Evolutionary conservation across 2,329 filamentous ascomycete species (phyloP), one percentile per base, ranked within the genome.

Genomic region (Endoconidiophora laricicola): DNA sequence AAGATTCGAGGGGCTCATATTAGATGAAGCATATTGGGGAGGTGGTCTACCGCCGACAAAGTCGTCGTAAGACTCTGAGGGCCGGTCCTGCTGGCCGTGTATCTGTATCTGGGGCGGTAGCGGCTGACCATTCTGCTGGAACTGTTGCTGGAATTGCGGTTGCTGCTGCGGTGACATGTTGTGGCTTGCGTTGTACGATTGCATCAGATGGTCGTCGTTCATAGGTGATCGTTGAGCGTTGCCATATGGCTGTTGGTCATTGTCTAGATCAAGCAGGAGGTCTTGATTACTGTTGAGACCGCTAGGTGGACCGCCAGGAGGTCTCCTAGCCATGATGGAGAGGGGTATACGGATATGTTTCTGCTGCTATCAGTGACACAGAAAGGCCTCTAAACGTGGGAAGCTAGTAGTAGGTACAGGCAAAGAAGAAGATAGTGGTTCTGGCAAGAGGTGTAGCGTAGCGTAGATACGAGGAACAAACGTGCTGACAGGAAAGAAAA

Each of bases 21-120:
- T 47, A 10, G 51, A 50, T 42, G 69, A 63, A 20, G 70, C 62
- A 46, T 73, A 69, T 48, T 70, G 65, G 53, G 71, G 67, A 18
- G 16, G 26, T 54, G 69, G 70, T 55, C 69, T 69, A 46, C 71
- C 79, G 56, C 90, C 90, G 55, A 96, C 81, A 63, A 95, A 96
- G 59, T 91, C 83, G 71, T 95, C 90, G 66, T 95, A 95, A 52
- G 87, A 94, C 48, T 90, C 79, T 23, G 88, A 95, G 48, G 87
- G 85, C 57, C 90, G 83, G 52, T 78, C 51, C 24, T 44, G 26
- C 22, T 49, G 51, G 26, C 42, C 47, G 9, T 53, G 51, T 16
- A 53, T 46, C 67, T 53, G 51, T 42, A 53, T 50, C 20, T 53
- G 51, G 24, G 51, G 51, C 42, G 49, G 44, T 22, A 41, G 45